Evolutionary conservation across 2,329 filamentous ascomycete species (phyloP), one percentile per base, ranked within the genome.

Genomic region (Fusarium virguliforme): DNA sequence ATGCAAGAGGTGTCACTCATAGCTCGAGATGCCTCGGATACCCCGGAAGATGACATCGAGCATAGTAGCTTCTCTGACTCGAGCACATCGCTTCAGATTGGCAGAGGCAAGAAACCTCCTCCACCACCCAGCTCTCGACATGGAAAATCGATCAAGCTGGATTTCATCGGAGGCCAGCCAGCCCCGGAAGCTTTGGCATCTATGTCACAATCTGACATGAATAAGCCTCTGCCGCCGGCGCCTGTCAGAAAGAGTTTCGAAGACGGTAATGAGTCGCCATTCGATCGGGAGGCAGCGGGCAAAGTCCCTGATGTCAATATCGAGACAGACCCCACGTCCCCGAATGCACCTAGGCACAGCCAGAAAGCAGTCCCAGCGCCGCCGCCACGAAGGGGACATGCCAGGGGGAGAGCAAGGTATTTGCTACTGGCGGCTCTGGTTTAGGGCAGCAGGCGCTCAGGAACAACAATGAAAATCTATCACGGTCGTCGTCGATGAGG

Each of bases 101-200:
- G 58, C 41, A 83, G 70, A 65, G 77, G 77, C 37, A 92, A 91
- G 77, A 90, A 89, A 80, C 89, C 88, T 69, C 91, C 92, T 13
- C 92, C 93, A 7, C 92, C 92, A 24, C 86, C 86, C 10, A 94
- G 88, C 76, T 94, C 92, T 57, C 89, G 92, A 60, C 92, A 95
- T 81, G 94, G 94, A 5, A 95, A 92, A 79, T 85, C 91, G 18
- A 92, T 95, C 70, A 89, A 86, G 71, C 83, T 46, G 82, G 82
- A 81, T 58, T 78, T 84, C 64, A 72, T 83, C 77, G 63, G 65
- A 22, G 55, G 41, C 2, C 46, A 81, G 77, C 76, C 80, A 70
- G 62, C 68, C 35, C 37, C 64, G 2, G 71, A 70, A 57, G 67
- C 65, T 37, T 71, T 74, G 12, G 51, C 58, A 24, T 61, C 64